Base-by-base conservation (phyloP, 768 basidiomycete genomes). In the Termitomyces eurrhizus region DNA sequence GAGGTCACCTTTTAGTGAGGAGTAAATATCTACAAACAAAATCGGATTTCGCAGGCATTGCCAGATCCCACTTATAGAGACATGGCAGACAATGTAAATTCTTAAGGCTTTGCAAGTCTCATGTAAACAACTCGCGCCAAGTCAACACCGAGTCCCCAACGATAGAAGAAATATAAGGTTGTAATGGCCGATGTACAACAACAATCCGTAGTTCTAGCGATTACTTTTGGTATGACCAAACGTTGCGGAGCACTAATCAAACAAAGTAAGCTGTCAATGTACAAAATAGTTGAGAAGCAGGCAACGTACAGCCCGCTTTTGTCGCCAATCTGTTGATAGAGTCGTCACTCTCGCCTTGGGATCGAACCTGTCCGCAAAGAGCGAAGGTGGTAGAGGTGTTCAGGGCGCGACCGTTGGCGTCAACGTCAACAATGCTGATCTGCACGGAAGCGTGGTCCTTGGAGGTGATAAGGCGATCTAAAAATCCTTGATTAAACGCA, bases 371-470 rank as follows among this genome's bases (percentile, higher is more conserved):
- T 52, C 97, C 97, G 74, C 88, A 94, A 59, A 99, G 87, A 48
- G 95, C 97, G 72, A 98, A 97, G 60, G 94, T 92, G 61, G 94
- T 95, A 62, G 86, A 85, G 52, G 90, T 90, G 70, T 74, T 72
- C 67, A 90, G 75, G 16, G 92, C 92, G 68, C 84, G 85, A 73
- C 95, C 95, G 56, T 85, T 85, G 66, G 89, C 85, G 72, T 98
- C 95, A 70, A 99, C 97, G 70, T 98, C 96, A 62, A 83, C 90
- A 68, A 99, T 83, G 77, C 87, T 90, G 76, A 99, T 88, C 75
- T 99, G 97, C 72, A 99, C 95, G 36, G 95, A 97, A 37, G 97
- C 96, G 74, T 98, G 93, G 79, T 99, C 97, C 81, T 98, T 98
- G 69, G 96, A 92, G 65, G 91, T 98, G 80, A 99, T 98, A 72